Evolutionary conservation across 1,284 basidiomycete genomes (phyloP).

Genomic region (Ceratobasidium sp.): DNA sequence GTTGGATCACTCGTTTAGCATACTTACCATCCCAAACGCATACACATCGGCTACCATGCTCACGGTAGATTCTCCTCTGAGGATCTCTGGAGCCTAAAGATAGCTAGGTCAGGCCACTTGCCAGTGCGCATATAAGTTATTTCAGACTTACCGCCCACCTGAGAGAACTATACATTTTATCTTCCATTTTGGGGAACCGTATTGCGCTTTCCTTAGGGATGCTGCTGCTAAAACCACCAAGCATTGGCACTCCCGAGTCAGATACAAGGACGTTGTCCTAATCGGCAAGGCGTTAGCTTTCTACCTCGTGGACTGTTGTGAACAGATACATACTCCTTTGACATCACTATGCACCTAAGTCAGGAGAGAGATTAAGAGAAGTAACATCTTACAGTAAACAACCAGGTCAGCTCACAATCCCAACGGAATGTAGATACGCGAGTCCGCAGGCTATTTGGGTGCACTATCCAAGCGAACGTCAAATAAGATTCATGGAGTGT

Average conservation of each 20-base stretch:
- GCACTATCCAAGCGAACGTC: not conserved
- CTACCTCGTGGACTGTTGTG: not conserved
- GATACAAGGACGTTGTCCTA: not conserved
- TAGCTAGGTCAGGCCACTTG: no score
- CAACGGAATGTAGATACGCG: slow-evolving; percentile 3
- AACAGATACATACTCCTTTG: not conserved
- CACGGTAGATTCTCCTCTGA: no score
- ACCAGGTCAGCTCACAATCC: slow-evolving; percentile 12
- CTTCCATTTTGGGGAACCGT: not conserved
- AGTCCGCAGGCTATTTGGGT: slow-evolving; percentile 3
- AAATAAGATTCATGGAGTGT: no score
- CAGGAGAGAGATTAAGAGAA: no score
- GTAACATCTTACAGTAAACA: not conserved
- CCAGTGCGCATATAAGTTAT: no score
- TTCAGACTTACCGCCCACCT: not conserved
- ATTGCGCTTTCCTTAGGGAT: not conserved
- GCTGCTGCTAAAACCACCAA: slow-evolving; percentile 1
- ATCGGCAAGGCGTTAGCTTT: not conserved
- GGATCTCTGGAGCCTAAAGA: no score
- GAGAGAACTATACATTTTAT: not conserved
- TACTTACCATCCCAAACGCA: slow-evolving; percentile 30
- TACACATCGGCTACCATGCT: slow-evolving; percentile 9
- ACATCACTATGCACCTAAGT: not conserved
- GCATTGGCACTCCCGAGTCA: not conserved
- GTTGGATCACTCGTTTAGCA: no score